These are phyloP conservation scores for Glebionis coronaria DNA, from an alignment of 129 eudicot species.

Conservation along the genomic window DNA sequence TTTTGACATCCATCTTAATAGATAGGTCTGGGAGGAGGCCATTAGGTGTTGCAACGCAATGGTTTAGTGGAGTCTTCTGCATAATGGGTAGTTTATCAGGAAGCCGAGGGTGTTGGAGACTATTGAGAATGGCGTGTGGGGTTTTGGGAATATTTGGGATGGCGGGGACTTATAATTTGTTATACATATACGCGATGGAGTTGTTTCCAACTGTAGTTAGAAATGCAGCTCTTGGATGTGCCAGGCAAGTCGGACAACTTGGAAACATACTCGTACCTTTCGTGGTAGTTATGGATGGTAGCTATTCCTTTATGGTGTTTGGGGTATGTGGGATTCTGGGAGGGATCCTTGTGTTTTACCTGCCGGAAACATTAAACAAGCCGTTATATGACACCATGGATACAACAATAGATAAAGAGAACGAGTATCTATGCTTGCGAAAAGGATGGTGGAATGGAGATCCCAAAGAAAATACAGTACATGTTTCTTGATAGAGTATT, in stretches of 20 bases:
- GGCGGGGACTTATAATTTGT: constrained; percentile 78
- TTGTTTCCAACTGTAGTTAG: constrained; percentile 91
- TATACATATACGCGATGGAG: constrained; percentile 74
- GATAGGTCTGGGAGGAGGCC: constrained; percentile 80
- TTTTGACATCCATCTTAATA: constrained; percentile 61
- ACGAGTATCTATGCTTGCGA: background rate
- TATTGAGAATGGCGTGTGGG: constrained; percentile 57
- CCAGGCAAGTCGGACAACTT: constrained; percentile 62
- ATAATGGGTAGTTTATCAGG: constrained; percentile 43
- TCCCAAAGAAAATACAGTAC: too few relatives aligned
- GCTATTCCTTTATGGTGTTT: constrained; percentile 56
- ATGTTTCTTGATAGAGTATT: background rate
- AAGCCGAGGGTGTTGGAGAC: constrained; percentile 48
- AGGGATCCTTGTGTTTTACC: constrained; percentile 51
- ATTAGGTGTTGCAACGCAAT: constrained; percentile 64
- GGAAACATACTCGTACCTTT: constrained; percentile 78
- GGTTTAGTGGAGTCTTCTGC: constrained; percentile 84
- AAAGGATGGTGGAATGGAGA: too few relatives aligned
- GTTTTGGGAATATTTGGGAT: constrained; percentile 83
- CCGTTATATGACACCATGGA: constrained; percentile 79
- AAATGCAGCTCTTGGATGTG: constrained; percentile 71
- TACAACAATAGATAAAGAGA: constrained; percentile 57
- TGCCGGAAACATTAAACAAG: constrained; percentile 72
- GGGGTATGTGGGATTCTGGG: constrained; percentile 75
- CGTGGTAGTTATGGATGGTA: constrained; percentile 65